Percentiles rank a stretch among this genome's conserved stretches.
Evolutionary conservation across 768 basidiomycete species (phyloP).

Genomic region (Candolleomyces eurysporus): DNA sequence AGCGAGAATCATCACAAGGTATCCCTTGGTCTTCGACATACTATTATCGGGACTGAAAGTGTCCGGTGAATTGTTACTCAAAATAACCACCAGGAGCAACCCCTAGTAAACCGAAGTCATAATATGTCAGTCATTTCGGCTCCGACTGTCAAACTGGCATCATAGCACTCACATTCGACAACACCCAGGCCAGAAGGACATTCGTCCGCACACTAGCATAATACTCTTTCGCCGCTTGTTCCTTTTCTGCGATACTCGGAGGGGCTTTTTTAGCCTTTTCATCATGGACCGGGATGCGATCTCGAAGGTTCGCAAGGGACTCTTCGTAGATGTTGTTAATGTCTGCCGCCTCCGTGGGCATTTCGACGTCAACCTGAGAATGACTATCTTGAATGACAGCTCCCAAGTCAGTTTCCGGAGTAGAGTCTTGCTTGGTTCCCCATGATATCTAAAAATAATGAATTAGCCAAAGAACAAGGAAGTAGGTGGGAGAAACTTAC

Average conservation of each 20-base stretch:
- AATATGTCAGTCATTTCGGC: background rate
- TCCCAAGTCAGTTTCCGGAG: slow-evolving; percentile 75
- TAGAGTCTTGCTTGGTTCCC: slow-evolving; percentile 92
- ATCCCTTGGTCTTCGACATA: slow-evolving; percentile 62
- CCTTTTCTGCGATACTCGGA: slow-evolving; percentile 56
- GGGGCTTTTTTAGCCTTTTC: slow-evolving; percentile 20
- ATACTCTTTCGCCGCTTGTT: slow-evolving; percentile 78
- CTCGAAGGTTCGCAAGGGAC: slow-evolving; percentile 65
- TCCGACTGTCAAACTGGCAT: background rate
- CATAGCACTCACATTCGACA: slow-evolving; percentile 63
- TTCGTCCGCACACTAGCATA: slow-evolving; percentile 88
- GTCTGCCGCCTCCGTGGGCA: slow-evolving; percentile 78
- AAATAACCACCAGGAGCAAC: slow-evolving; percentile 64
- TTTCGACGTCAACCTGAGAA: slow-evolving; percentile 84
- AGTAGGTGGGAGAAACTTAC: slow-evolving; percentile 35
- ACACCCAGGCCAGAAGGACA: slow-evolving; percentile 75
- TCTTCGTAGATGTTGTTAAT: slow-evolving; percentile 85
- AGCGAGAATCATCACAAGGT: slow-evolving; percentile 76
- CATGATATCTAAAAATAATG: slow-evolving; percentile 64
- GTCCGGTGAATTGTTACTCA: slow-evolving; percentile 54
- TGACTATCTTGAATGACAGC: slow-evolving; percentile 78
- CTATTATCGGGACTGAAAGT: slow-evolving; percentile 55
- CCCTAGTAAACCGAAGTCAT: slow-evolving; percentile 41
- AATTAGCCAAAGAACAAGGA: too few species aligned
- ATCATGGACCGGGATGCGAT: slow-evolving; percentile 30